Base-by-base conservation (phyloP, 148 eudicot species). In the Pouteria glomerata region DNA sequence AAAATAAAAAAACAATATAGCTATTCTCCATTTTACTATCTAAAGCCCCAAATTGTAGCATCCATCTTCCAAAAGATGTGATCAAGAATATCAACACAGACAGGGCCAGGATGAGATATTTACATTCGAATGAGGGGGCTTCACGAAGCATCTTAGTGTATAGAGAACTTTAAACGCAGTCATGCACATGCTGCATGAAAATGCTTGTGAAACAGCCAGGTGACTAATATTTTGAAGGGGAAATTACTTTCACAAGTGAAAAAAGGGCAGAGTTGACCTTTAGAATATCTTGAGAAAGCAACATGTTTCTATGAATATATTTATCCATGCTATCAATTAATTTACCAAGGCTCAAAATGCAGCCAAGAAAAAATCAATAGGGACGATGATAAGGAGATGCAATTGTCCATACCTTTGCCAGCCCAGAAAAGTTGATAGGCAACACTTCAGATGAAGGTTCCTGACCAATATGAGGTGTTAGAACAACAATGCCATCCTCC, bases 341-440 rank as follows among this genome's bases (percentile, higher is more conserved):
- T 29, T 45, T 2, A 19, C 31, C 21, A 30, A 29, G 18, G 41
- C 51, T 23, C 45, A 45, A 47, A 18, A 7, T 27, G 30, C 41
- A 44, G 56, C 27, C 1, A 30, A 58, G 24, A 8, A 57, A 59
- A 1, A 24, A 1, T 59, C 23, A 30, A 7, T 23, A 50, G 13
- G 48, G 42, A 27, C 33, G 33, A 60, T 60, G 29, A 18, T 8
- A 15, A 15, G 30, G 61, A 51, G 24, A 60, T 23, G 47, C 45
- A 60, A 47, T 21, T 29, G 37, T 59, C 62, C 24, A 18, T 75
- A 89, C 93, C 88, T 84, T 79, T 57, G 90, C 47, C 64, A 89
- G 80, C 60, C 88, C 90, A 73, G 75, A 71, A 72, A 80, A 89
- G 82, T 86, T 89, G 76, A 89, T 86, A 4, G 93, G 93, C 76